Base-by-base conservation (phyloP, 192 early-diverging fungal genomes). In the Phycomyces blakesleeanus region DNA sequence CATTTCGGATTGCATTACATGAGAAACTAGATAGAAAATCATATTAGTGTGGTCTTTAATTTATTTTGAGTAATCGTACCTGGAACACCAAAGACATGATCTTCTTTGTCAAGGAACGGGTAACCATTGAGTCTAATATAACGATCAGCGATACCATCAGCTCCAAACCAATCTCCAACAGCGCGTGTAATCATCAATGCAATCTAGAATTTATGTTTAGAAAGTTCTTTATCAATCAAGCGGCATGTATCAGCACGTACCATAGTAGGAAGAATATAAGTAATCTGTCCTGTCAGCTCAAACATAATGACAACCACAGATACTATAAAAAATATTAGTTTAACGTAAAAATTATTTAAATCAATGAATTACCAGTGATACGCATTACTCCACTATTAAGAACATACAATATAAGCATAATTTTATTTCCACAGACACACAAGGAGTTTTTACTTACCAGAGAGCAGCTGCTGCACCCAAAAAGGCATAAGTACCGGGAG, bases 251-350 rank as follows among this genome's bases (percentile, higher is more conserved):
- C 29, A 34, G 7, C 24, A 54, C 51, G n/a, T 85, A 68, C 88
- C 92, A 93, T 94, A 27, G 89, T 93, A 1, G 96, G 96, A 34
- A 97, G 64, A 37, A 97, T 91, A 67, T 99, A 98, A 50, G 92
- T 94, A 42, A 99, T 78, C 2, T 93, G 92, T 3, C 95, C 97
- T 15, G 96, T 99, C 47, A 99, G 81, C 74, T 99, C 97, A 77
- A 99, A 99, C 96, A 99, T 97, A 37, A 99, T 91, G n/a, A 99
- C 95, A 4, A 96, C 90, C 0, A 93, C 70, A 2, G 92, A 90
- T 0, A 94, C 92, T 78, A 40, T 16, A 50, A 37, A 41, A 24
- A 16, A 52, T 41, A 44, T 37, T 21, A 61, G 47, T 2, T 51
- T 26, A 53, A 16, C 14, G 20, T 26, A 44, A 54, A 34, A n/a